These are phyloP conservation scores for Ramalina peruviana DNA, from an alignment of 495 filamentous ascomycete genomes.

Conservation along the genomic window DNA sequence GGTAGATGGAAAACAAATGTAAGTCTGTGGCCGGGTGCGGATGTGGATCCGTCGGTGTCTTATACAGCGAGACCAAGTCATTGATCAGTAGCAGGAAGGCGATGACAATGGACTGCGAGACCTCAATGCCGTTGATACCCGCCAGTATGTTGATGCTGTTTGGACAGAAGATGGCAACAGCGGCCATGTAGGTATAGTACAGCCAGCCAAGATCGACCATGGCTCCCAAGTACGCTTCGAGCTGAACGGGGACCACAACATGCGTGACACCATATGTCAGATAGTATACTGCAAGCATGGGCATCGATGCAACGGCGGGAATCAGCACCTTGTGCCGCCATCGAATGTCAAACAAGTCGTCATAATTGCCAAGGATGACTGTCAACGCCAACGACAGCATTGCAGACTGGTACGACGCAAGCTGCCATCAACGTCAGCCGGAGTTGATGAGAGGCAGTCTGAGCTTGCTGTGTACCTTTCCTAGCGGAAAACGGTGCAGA, in stretches of 20 bases:
- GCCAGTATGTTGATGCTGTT: slow-evolving; percentile 99
- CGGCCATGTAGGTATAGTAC: slow-evolving; percentile 95
- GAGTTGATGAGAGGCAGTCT: neutral
- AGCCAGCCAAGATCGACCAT: slow-evolving; percentile 75
- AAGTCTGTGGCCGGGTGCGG: slow-evolving; percentile 91
- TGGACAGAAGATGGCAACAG: slow-evolving; percentile 86
- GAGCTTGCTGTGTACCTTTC: slow-evolving; percentile 46
- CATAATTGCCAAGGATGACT: slow-evolving; percentile 79
- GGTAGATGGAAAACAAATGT: slow-evolving; percentile 88
- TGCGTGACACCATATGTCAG: slow-evolving; percentile 95
- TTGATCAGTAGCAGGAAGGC: slow-evolving; percentile 71
- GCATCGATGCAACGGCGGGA: slow-evolving; percentile 83
- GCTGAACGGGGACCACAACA: slow-evolving; percentile 72
- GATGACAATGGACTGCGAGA: slow-evolving; percentile 84
- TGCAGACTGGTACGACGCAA: slow-evolving; percentile 89
- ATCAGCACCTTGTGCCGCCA: slow-evolving; percentile 99
- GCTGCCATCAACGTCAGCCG: slow-evolving; percentile 30
- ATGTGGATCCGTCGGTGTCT: slow-evolving; percentile 46
- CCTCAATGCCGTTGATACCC: slow-evolving; percentile 95
- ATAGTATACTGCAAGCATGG: slow-evolving; percentile 92
- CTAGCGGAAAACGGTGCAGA: slow-evolving; percentile 84
- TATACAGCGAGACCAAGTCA: slow-evolving; percentile 62
- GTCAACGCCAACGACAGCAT: slow-evolving; percentile 82
- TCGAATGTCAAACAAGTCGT: slow-evolving; percentile 95
- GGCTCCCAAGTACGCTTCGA: slow-evolving; percentile 72